Conservation (phyloP, 106 monocot genomes). For the Allium sativum region DNA sequence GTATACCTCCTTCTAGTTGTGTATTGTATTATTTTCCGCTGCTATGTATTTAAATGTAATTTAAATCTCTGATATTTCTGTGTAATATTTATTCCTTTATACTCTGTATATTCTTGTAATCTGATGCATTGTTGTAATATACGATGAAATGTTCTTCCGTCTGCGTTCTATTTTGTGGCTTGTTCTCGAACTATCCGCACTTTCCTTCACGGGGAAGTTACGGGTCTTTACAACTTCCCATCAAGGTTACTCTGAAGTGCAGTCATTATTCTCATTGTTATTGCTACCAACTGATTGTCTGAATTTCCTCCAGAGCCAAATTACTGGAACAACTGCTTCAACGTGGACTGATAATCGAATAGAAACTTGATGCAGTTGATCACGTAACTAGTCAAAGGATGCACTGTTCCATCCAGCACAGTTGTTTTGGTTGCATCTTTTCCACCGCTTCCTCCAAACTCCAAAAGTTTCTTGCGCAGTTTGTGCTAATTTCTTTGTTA, state of each 20-base stretch:
- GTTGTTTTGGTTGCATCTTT: constrained; percentile 86
- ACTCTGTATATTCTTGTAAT: no score
- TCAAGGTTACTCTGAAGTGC: constrained; percentile 65
- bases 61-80: no score
- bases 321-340: constrained; percentile 79
- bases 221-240: constrained; percentile 54
- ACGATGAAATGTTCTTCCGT: no score
- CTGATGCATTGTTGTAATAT: no score
- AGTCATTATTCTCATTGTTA: constrained; percentile 76
- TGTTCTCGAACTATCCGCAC: no score
- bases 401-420: constrained; percentile 87
- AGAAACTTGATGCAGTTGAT: constrained; percentile 61
- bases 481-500: constrained; percentile 64
- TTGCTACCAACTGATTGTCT: constrained; percentile 46
- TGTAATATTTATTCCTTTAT: no score
- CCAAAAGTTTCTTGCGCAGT: constrained; percentile 83
- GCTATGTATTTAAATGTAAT: no score
- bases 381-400: constrained; percentile 68
- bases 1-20: no score
- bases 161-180: no score
- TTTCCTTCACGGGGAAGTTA: no score
- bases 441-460: constrained; percentile 97
- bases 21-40: no score
- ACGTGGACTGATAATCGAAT: constrained; percentile 66
- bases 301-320: constrained; percentile 51